Evolutionary conservation across 305 asterid species (phyloP).

Genomic region (Solanum chacoense): DNA sequence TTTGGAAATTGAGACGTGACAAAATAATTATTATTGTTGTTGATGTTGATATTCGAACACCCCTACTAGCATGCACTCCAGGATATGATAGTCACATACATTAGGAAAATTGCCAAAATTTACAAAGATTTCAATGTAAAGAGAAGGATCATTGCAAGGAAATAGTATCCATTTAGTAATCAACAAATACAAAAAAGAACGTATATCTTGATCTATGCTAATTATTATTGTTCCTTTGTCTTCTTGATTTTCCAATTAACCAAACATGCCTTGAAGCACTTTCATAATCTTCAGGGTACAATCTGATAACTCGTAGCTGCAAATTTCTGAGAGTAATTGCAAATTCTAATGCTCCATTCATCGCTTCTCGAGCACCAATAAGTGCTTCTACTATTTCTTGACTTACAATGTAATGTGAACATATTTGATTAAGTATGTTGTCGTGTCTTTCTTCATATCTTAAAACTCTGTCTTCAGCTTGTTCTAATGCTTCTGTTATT

Average conservation of each 20-base stretch:
- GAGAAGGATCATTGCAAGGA: background rate
- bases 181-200: background rate
- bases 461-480: slow-evolving; percentile 19
- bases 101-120: background rate
- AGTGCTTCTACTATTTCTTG: slow-evolving; percentile 28
- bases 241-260: slow-evolving; percentile 2
- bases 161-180: background rate
- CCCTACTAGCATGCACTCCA: background rate
- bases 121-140: background rate
- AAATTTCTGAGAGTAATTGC: slow-evolving; percentile 19
- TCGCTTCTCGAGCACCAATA: slow-evolving; percentile 25
- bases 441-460: slow-evolving; percentile 41
- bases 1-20: background rate
- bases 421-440: slow-evolving; percentile 21
- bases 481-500: slow-evolving; percentile 12
- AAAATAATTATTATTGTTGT: background rate
- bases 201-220: background rate
- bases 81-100: background rate
- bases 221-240: background rate
- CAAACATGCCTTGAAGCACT: background rate
- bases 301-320: slow-evolving; percentile 21
- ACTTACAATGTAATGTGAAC: slow-evolving; percentile 33
- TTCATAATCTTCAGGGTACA: slow-evolving; percentile 2
- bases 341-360: slow-evolving; percentile 30
- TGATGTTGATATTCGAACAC: background rate